Conservation (phyloP, 495 filamentous ascomycete genomes). For the Aspergillus avenaceus region DNA sequence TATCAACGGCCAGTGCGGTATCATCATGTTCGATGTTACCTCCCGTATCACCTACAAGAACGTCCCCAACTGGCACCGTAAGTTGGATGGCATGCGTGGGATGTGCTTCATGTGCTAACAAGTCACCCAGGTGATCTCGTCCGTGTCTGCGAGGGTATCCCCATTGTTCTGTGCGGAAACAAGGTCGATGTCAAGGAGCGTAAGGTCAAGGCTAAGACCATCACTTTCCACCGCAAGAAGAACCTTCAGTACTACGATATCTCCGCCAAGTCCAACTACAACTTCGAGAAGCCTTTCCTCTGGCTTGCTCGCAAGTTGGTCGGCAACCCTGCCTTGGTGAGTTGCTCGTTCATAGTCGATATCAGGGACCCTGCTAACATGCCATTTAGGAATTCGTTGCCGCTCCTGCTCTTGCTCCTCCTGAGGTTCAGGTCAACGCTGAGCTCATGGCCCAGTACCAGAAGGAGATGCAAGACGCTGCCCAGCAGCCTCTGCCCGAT, state of each 20-base stretch:
- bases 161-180: conserved; percentile 97
- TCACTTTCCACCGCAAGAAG: conserved; percentile 99
- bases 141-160: conserved; percentile 99
- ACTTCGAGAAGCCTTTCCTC: conserved; percentile 99
- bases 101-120: conserved; percentile 9
- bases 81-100: conserved; percentile 32
- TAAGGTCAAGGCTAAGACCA: conserved; percentile 99
- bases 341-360: conserved; percentile 35
- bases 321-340: conserved; percentile 83
- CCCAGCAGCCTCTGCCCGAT: conserved; percentile 81
- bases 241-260: conserved; percentile 99
- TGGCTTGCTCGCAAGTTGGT: conserved; percentile 99
- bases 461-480: conserved; percentile 83
- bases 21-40: conserved; percentile 99
- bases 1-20: conserved; percentile 99
- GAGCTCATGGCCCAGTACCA: conserved; percentile 75
- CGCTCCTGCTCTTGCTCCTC: conserved; percentile 87
- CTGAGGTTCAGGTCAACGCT: conserved; percentile 83
- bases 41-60: conserved; percentile 99
- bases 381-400: conserved; percentile 86
- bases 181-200: conserved; percentile 99
- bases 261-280: conserved; percentile 99
- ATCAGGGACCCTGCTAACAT: conserved; percentile 14
- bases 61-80: conserved; percentile 99
- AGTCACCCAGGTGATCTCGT: conserved; percentile 83